Evolutionary conservation across 2,329 filamentous ascomycete species (phyloP), one percentile per base, ranked within the genome.

Genomic region (Ceratocystis lukuohia): DNA sequence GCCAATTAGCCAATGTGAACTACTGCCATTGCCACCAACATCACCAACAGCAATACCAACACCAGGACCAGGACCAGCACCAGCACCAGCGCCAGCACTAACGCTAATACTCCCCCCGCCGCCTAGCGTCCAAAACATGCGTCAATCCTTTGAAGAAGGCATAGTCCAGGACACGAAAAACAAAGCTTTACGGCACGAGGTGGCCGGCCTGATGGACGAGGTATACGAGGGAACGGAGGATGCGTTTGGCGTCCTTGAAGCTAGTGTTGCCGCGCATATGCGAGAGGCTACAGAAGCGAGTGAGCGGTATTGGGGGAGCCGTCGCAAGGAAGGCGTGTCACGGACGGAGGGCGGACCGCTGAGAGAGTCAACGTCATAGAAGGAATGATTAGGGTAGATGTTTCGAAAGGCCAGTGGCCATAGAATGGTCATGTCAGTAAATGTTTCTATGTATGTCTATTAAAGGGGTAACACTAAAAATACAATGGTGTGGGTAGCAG

Each of bases 391-490:
- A 41, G 37, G 37, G 3, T 12, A 41, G 10, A 50, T 25, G 48
- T 50, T 20, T 22, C 48, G 48, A 48, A n/a, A 10, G 17, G 15
- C 8, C 46, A 50, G 7, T 22, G 48, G 48, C 7, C 3, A 4
- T 53, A 25, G 48, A 15, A 41, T n/a, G 59, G n/a, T 7, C 25
- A 15, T 45, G 44, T 12, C 8, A 45, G 6, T 30, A 37, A 46
- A 33, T 22, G 59, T 22, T 22, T 25, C 5, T 37, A 6, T 59
- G 15, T 59, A 59, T 59, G 56, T 59, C 56, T 59, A 59, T 53
- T 30, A 22, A 30, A 46, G 41, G 56, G 30, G 12, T 59, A 37
- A 41, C 56, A 59, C 56, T 59, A 59, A 33, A 59, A 59, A 59
- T 59, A 59, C 56, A 59, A 30, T n/a, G 56, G 17, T 4, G 33